Evolutionary conservation across 176 grass and related monocot species (phyloP), one percentile per base, ranked within the genome.

Genomic region (Avena insularis): DNA sequence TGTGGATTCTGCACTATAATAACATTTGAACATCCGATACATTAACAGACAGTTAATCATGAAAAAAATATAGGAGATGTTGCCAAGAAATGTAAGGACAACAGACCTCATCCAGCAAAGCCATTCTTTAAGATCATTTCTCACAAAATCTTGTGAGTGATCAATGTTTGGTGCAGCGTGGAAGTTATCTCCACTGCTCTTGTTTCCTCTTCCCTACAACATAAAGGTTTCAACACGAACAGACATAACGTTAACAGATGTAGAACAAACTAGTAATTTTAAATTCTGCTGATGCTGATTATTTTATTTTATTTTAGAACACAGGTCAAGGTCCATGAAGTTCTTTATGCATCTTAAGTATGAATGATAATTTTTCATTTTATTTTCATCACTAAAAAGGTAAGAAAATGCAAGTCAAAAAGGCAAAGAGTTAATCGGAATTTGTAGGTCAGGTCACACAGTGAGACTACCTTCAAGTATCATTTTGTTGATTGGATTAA

Each of bases 111-210:
- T 88, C 94, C 94, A 98, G 81, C 79, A 35, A 82, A 98, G 97
- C 94, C 94, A 98, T 74, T 96, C 97, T 90, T 94, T 96, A 60
- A 98, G 76, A 83, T 98, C 97, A 62, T 15, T 96, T 83, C 97
- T 94, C 71, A 98, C 97, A 85, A 98, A 98, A 45, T 98, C 97
- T 84, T 98, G 97, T 10, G 97, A 98, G 85, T 98, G 97, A 73
- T 98, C 97, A 87, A 98, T 98, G 77, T 98, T 98, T 78, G 97
- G 97, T 78, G 97, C 97, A 55, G 97, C 97, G 86, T 98, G 97
- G 78, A 98, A 98, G 85, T 94, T 94, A 74, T 98, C 97, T 84
- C 97, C 97, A 75, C 97, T 98, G 60, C 97, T 98, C 83, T 96
- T 98, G 87, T 91, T 96, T 72, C 97, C 97, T 88, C 85, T 96